Conservation (phyloP, 169 alveolate genomes). For the Cyclospora cayetanensis region DNA sequence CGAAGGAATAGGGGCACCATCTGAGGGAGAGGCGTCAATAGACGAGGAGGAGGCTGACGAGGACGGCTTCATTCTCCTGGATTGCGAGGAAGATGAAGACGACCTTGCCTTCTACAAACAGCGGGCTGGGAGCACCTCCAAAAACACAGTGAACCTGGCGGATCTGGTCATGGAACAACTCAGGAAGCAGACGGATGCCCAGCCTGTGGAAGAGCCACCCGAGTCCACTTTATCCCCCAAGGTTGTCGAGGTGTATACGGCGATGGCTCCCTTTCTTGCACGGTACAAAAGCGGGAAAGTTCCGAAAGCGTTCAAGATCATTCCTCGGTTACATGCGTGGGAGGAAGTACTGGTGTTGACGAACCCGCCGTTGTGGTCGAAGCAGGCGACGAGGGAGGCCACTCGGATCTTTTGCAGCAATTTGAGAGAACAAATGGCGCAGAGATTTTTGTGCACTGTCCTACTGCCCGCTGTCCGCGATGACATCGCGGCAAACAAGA, state of each 20-base stretch:
- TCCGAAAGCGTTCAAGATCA: slow-evolving; percentile 93
- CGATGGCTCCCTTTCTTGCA: slow-evolving; percentile 81
- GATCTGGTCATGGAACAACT: slow-evolving; percentile 48
- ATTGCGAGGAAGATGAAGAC: slow-evolving; percentile 38
- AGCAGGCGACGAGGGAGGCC: slow-evolving; percentile 91
- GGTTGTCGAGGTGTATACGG: slow-evolving; percentile 73
- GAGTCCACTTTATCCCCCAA: slow-evolving; percentile 58
- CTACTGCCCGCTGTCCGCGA: slow-evolving; percentile 90
- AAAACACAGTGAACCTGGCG: not conserved
- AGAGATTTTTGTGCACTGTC: slow-evolving; percentile 79
- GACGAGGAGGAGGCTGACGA: slow-evolving; percentile 42
- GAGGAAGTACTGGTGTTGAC: slow-evolving; percentile 91
- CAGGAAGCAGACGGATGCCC: not conserved
- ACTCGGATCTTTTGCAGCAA: slow-evolving; percentile 88
- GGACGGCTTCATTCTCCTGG: slow-evolving; percentile 50
- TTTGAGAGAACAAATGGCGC: slow-evolving; percentile 81
- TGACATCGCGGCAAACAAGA: slow-evolving; percentile 84
- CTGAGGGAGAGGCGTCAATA: not conserved
- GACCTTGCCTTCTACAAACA: slow-evolving; percentile 18
- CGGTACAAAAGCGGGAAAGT: slow-evolving; percentile 91
- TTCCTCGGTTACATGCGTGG: slow-evolving; percentile 93
- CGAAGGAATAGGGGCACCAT: not conserved
- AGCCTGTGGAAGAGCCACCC: slow-evolving; percentile 4
- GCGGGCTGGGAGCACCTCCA: not conserved
- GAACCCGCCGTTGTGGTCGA: slow-evolving; percentile 93